These are phyloP conservation scores for Lactarius pseudohatsudake DNA, from an alignment of 768 basidiomycete species.

Conservation along the genomic window DNA sequence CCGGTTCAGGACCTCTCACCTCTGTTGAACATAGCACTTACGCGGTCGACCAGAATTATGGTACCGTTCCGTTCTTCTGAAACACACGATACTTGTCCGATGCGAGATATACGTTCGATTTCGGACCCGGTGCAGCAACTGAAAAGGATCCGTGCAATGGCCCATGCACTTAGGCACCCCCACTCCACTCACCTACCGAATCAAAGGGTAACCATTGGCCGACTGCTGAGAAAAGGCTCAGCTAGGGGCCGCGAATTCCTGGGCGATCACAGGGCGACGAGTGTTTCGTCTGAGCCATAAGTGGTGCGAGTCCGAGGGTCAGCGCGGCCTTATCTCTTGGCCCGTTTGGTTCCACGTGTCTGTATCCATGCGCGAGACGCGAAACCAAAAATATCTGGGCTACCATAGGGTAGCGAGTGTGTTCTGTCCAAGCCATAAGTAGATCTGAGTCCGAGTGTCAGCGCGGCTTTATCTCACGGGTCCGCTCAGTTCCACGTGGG, in stretches of 20 bases:
- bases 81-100: neutral
- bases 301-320: too few species aligned
- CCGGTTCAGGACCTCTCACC: neutral
- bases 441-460: too few species aligned
- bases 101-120: neutral
- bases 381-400: neutral
- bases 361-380: neutral
- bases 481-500: too few species aligned
- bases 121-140: too few species aligned
- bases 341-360: too few species aligned
- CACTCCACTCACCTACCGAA: neutral
- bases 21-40: neutral
- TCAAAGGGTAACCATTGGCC: neutral
- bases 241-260: neutral
- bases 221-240: neutral
- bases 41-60: neutral
- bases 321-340: too few species aligned
- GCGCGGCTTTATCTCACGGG: too few species aligned
- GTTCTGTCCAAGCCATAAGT: too few species aligned
- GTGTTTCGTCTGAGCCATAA: neutral
- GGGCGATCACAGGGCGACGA: neutral
- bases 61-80: neutral
- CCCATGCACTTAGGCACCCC: neutral
- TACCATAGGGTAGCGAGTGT: too few species aligned
- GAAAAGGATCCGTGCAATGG: neutral